These are phyloP conservation scores for Crithidia bombi DNA, from an alignment of 208 protist species.

Conservation along the genomic window DNA sequence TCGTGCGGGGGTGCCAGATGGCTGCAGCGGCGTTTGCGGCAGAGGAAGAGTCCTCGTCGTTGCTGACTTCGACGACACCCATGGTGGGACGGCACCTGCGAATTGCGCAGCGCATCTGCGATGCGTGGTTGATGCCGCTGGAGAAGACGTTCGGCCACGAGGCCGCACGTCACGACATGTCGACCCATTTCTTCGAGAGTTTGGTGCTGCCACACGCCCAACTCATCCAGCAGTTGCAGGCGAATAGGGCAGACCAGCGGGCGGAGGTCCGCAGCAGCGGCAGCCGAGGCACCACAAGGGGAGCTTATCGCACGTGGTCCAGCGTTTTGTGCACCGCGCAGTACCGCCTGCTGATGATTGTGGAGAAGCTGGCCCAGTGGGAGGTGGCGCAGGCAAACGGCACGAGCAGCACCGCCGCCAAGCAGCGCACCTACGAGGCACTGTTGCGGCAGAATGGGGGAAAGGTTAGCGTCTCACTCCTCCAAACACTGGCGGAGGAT, in stretches of 20 bases:
- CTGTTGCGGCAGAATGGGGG: constrained; percentile 70
- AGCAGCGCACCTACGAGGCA: constrained; percentile 70
- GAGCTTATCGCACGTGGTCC: constrained; percentile 24
- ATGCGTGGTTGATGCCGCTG: constrained; percentile 31
- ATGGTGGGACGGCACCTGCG: constrained; percentile 46
- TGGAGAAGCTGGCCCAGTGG: constrained; percentile 62
- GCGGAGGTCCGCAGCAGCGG: neutral
- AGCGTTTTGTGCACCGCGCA: constrained; percentile 54
- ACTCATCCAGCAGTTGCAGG: constrained; percentile 17
- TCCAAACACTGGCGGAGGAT: constrained; percentile 75
- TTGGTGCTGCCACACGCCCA: constrained; percentile 45
- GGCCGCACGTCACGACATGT: constrained; percentile 53
- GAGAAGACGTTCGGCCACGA: constrained; percentile 32
- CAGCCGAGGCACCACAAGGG: neutral
- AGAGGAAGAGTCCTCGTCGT: constrained; percentile 22
- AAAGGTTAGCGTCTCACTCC: constrained; percentile 66
- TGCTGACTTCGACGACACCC: neutral
- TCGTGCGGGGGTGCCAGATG: constrained; percentile 25
- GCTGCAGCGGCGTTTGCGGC: constrained; percentile 5
- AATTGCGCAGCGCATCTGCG: constrained; percentile 30
- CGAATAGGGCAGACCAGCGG: neutral
- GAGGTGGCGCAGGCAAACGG: constrained; percentile 63
- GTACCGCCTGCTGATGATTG: constrained; percentile 73
- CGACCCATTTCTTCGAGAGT: constrained; percentile 31
- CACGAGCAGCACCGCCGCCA: constrained; percentile 40